Evolutionary conservation across 106 monocot genomes (phyloP).

Genomic region (Hemerocallis citrina): DNA sequence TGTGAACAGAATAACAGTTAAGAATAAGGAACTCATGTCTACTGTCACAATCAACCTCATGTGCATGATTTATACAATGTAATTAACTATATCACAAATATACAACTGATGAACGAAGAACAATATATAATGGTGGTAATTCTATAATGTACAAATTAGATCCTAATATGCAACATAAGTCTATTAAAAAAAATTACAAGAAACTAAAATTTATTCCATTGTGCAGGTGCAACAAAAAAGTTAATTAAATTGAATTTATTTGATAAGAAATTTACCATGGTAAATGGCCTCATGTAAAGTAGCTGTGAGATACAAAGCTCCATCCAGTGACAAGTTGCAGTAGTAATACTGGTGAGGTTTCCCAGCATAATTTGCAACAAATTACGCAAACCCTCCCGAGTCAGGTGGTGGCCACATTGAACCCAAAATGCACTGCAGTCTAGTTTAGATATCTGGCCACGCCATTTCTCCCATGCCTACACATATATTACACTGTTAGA

Average conservation of each 20-base stretch:
- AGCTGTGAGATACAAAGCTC: conserved; percentile 82
- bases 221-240: not conserved
- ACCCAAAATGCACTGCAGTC: conserved; percentile 91
- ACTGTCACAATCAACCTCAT: too few species aligned
- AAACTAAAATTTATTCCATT: too few species aligned
- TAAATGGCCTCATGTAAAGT: conserved; percentile 71
- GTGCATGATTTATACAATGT: too few species aligned
- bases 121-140: too few species aligned
- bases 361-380: conserved; percentile 89
- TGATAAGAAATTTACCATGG: conserved; percentile 33
- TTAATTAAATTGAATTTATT: not conserved
- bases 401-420: conserved; percentile 71
- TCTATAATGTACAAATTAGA: too few species aligned
- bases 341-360: conserved; percentile 43
- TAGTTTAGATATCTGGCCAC: conserved; percentile 64
- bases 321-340: conserved; percentile 73
- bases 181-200: too few species aligned
- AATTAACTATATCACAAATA: too few species aligned
- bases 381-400: conserved; percentile 72
- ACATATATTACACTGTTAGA: conserved; percentile 1
- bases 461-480: conserved; percentile 97
- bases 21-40: too few species aligned
- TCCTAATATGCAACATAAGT: too few species aligned
- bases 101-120: too few species aligned
- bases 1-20: too few species aligned